Base-by-base conservation (phyloP, 129 eudicot species). In the Lonicera japonica region DNA sequence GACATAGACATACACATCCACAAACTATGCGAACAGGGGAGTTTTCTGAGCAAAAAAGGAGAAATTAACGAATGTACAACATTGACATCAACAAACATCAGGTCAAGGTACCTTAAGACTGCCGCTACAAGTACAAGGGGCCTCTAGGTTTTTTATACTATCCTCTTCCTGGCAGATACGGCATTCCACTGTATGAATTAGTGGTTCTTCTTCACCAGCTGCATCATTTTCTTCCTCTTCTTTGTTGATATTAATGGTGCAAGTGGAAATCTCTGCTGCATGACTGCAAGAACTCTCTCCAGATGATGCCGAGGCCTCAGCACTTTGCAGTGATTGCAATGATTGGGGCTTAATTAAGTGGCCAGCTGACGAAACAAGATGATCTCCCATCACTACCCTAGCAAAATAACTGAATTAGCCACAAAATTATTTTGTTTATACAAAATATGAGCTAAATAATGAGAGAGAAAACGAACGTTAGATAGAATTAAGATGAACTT, bases 311-410 rank as follows among this genome's bases (percentile, higher is more conserved):
- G 66, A 21, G 52, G 54, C 72, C 67, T 62, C 82, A 36, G 70
- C 64, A 54, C 65, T 74, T 70, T 72, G 69, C 45, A 15, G 61
- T 25, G 81, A 64, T 58, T 75, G 58, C 67, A 64, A 36, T 5
- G 56, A 54, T 61, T 76, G 67, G 20, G 86, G 79, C 13, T 69
- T 59, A 47, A 73, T 58, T 4, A 66, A 59, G 46, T 58, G 69
- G 38, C 81, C 95, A 77, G 48, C 92, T 29, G 74, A 66, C 73
- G 77, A 64, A 70, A 75, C 72, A 68, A 74, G 61, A 65, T 79
- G 78, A 65, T 84, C 92, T 58, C 82, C 86, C 95, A 86, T 86
- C 77, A 64, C 14, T 43, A 10, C 3, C 50, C 1, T 14, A 43
- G 50, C 50, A 43, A 43, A 43, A 43, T 43, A 14, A 29, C 36